phyloP scores from a whole-genome alignment of 148 eudicot genomes.

The Silene conica region DNA sequence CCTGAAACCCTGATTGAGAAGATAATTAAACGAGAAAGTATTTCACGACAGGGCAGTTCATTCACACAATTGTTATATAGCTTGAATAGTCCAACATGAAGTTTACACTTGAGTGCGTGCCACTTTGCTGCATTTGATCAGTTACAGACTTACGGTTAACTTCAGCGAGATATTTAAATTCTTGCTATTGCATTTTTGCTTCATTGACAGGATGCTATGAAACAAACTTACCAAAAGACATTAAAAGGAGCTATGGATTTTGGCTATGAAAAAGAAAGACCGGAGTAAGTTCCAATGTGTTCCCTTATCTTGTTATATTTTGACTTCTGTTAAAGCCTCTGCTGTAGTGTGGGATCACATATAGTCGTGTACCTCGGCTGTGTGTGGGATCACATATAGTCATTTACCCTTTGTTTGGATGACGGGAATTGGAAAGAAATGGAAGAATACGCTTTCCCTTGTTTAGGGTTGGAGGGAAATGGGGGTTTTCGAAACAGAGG shows the following conservation, averaged over 20 bases:
- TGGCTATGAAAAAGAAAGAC: constrained; percentile 88
- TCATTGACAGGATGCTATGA: constrained; percentile 81
- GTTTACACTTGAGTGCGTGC: neutral
- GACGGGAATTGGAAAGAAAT: too few relatives aligned
- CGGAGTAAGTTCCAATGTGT: constrained; percentile 63
- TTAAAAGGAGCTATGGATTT: constrained; percentile 90
- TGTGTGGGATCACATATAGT: neutral
- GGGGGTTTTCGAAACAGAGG: too few relatives aligned
- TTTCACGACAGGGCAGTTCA: neutral
- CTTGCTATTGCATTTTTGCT: constrained; percentile 8
- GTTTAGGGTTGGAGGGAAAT: too few relatives aligned
- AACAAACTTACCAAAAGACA: constrained; percentile 81
- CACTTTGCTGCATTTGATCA: neutral
- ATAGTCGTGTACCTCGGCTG: too few relatives aligned
- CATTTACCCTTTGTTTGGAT: too few relatives aligned
- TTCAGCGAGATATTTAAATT: constrained; percentile 12
- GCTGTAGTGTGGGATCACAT: neutral
- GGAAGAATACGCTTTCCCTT: too few relatives aligned
- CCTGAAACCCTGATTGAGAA: neutral
- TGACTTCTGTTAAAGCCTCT: neutral
- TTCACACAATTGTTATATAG: neutral
- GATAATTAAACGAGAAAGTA: neutral
- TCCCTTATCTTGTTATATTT: neutral
- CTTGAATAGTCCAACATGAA: neutral
- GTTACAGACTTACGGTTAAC: constrained; percentile 3